phyloP scores from a whole-genome alignment of 768 basidiomycete species.

The Lactifluus volemus region DNA sequence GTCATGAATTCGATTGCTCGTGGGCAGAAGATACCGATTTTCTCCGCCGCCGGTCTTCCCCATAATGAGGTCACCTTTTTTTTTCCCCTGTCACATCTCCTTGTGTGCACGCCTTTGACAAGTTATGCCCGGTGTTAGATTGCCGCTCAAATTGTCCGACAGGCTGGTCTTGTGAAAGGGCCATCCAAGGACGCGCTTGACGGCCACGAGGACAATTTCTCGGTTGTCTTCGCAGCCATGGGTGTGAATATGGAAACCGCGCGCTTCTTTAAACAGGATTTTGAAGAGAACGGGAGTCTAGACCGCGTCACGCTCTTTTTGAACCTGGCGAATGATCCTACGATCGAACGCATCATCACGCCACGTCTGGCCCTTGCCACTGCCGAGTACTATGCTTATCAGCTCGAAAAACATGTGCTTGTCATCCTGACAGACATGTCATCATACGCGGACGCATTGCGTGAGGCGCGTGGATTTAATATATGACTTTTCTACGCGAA shows the following conservation, averaged over 20 bases:
- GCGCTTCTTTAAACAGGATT: slow-evolving; percentile 99
- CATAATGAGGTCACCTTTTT: slow-evolving; percentile 79
- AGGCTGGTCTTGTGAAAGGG: slow-evolving; percentile 93
- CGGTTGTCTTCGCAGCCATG: slow-evolving; percentile 99
- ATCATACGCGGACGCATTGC: slow-evolving; percentile 92
- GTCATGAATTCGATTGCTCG: slow-evolving; percentile 99
- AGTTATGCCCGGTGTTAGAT: slow-evolving; percentile 45
- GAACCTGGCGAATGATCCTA: slow-evolving; percentile 98
- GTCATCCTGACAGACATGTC: slow-evolving; percentile 99
- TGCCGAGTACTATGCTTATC: slow-evolving; percentile 99
- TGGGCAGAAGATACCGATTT: slow-evolving; percentile 99
- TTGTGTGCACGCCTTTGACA: slow-evolving; percentile 2
- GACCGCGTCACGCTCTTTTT: slow-evolving; percentile 98
- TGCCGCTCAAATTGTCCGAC: slow-evolving; percentile 99
- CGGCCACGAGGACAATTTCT: slow-evolving; percentile 99
- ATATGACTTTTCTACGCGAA: slow-evolving; percentile 9
- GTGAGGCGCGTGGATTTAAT: slow-evolving; percentile 55
- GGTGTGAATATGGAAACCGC: slow-evolving; percentile 99
- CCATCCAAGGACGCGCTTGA: slow-evolving; percentile 97
- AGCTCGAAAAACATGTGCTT: slow-evolving; percentile 98
- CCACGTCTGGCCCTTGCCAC: slow-evolving; percentile 97
- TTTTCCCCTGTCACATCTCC: slow-evolving; percentile 20
- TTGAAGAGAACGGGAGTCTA: slow-evolving; percentile 95
- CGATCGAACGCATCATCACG: slow-evolving; percentile 99
- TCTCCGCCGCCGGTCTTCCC: slow-evolving; percentile 96